Percentiles rank a stretch among this genome's conserved stretches.
These are phyloP conservation scores for Hypoxylon fragiforme DNA, from an alignment of 495 filamentous ascomycete genomes.

Conservation along the genomic window DNA sequence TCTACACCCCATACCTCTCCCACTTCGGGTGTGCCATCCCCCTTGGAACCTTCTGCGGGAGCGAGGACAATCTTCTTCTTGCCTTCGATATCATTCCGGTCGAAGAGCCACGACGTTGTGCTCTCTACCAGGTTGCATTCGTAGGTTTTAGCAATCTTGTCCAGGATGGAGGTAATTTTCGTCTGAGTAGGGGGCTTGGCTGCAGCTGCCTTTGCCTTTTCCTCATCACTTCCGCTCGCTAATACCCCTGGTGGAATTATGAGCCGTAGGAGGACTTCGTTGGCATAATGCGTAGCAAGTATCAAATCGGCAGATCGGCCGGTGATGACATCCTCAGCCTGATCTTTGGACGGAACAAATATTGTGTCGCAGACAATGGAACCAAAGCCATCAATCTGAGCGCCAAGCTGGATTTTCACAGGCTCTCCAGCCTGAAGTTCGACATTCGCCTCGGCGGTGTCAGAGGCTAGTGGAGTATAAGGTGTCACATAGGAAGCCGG, in stretches of 20 bases:
- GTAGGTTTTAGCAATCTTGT: slow-evolving; percentile 90
- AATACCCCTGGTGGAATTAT: slow-evolving; percentile 87
- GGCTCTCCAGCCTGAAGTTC: slow-evolving; percentile 80
- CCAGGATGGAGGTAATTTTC: slow-evolving; percentile 80
- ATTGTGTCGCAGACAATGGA: slow-evolving; percentile 95
- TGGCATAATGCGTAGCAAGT: slow-evolving; percentile 90
- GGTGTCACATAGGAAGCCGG: slow-evolving; percentile 93
- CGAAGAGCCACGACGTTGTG: slow-evolving; percentile 95
- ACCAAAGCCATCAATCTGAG: slow-evolving; percentile 96
- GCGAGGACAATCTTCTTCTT: slow-evolving; percentile 97
- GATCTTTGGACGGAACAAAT: slow-evolving; percentile 64
- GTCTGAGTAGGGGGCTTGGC: slow-evolving; percentile 78
- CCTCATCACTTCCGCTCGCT: slow-evolving; percentile 82
- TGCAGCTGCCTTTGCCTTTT: slow-evolving; percentile 87
- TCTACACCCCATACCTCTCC: slow-evolving; percentile 98
- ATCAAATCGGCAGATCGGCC: slow-evolving; percentile 84
- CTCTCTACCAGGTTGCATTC: slow-evolving; percentile 94
- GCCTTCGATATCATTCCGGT: slow-evolving; percentile 94
- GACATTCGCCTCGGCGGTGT: slow-evolving; percentile 77
- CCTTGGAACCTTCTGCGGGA: slow-evolving; percentile 83
- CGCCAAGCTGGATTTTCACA: slow-evolving; percentile 94
- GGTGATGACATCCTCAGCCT: slow-evolving; percentile 60
- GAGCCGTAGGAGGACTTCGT: slow-evolving; percentile 87
- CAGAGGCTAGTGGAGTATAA: slow-evolving; percentile 87
- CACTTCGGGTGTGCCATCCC: slow-evolving; percentile 86